Percentiles rank a stretch among this genome's conserved stretches.
phyloP scores from a whole-genome alignment of 2,329 filamentous ascomycete genomes.

The Alternaria arbusti region DNA sequence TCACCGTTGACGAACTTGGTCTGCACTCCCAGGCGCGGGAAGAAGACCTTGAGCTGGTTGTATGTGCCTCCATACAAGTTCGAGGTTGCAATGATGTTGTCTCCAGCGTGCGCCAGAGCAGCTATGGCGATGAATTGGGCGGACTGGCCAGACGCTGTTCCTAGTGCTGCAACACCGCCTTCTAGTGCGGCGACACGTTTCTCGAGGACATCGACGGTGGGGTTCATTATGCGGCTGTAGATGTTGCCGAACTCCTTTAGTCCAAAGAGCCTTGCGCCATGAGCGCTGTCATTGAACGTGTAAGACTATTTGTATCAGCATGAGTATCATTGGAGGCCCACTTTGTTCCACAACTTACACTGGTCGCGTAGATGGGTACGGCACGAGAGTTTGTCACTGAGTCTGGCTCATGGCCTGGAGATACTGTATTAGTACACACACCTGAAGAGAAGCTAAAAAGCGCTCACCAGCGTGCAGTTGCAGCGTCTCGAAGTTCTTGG shows the following conservation, averaged over 20 bases:
- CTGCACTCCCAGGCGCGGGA: constrained; percentile 83
- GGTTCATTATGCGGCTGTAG: constrained; percentile 83
- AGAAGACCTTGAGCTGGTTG: constrained; percentile 93
- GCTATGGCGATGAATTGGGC: constrained; percentile 91
- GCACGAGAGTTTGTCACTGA: constrained; percentile 83
- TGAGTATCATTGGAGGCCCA: background rate
- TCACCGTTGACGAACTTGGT: constrained; percentile 90
- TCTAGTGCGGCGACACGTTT: constrained; percentile 96
- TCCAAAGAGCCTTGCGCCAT: constrained; percentile 92
- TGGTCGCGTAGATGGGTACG: constrained; percentile 94
- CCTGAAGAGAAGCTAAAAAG: background rate
- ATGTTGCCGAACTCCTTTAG: constrained; percentile 98
- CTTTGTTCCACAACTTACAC: constrained; percentile 53
- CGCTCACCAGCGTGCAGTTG: constrained; percentile 57
- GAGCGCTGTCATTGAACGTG: constrained; percentile 93
- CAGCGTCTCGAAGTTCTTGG: constrained; percentile 58
- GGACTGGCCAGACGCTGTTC: constrained; percentile 83
- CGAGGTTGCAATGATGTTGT: constrained; percentile 91
- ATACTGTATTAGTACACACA: constrained; percentile 1
- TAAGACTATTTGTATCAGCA: constrained; percentile 67
- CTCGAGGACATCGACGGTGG: constrained; percentile 94
- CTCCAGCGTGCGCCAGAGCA: constrained; percentile 82
- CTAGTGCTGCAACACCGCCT: constrained; percentile 85
- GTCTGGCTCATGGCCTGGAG: constrained; percentile 76
- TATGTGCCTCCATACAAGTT: constrained; percentile 93